Base-by-base conservation (phyloP, 75 land plant species). In the Cupressus sempervirens region DNA sequence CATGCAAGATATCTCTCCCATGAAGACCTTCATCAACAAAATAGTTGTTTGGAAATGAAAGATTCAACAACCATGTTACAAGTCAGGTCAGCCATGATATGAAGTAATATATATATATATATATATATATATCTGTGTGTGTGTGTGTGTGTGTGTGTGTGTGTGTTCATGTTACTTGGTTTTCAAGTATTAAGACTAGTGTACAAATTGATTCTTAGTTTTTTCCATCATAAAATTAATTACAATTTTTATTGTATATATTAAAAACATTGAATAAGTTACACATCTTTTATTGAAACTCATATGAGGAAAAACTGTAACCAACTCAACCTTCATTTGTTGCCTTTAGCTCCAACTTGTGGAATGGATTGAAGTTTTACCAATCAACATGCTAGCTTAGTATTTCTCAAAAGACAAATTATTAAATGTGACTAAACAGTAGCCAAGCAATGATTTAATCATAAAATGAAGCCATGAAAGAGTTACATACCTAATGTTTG, bases 401-500 rank as follows among this genome's bases (percentile, higher is more conserved):
- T n/a, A n/a, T n/a, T n/a, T n/a, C n/a, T n/a, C n/a, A n/a, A n/a
- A n/a, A n/a, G n/a, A n/a, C n/a, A n/a, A n/a, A n/a, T n/a, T n/a
- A n/a, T 8, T 10, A 4, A 38, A 79, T 11, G 9, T 32, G 6
- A 26, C n/a, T 43, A 79, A 45, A 68, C n/a, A 6, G 43, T 81
- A 79, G 54, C 26, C 7, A 58, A 67, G 9, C 83, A 76, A 35
- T 3, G 8, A 4, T 29, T 82, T 6, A 32, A n/a, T 35, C 30
- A 7, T 43, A 81, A 16, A 15, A 73, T 29, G 26, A 43, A 73
- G 43, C 0, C 20, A 29, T 10, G 54, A 65, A 34, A 16, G 35
- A 73, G n/a, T 58, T 3, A 48, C 35, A 1, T 91, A 98, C 99
- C 96, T 98, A 95, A 98, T 98, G 85, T 96, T 96, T 58, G 99